Conservation (phyloP, 2,329 filamentous ascomycete genomes). For the Colletotrichum brevisporum region DNA sequence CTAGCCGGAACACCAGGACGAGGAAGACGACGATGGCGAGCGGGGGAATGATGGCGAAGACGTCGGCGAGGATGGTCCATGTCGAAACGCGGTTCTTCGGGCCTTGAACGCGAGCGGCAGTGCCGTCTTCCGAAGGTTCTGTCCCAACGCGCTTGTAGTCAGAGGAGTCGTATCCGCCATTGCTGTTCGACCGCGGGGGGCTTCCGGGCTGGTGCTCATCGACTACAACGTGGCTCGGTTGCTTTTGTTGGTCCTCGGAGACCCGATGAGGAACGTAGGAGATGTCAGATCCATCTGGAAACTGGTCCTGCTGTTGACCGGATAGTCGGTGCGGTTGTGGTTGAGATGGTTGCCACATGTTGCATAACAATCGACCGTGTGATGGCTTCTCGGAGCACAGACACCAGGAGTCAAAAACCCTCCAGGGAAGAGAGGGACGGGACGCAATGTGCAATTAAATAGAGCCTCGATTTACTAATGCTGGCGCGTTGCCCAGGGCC, state of each 20-base stretch:
- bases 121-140: not conserved
- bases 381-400: too few relatives aligned
- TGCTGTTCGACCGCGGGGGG: not conserved
- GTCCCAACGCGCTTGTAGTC: not conserved
- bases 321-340: not conserved
- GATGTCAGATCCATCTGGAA: not conserved
- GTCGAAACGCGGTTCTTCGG: not conserved
- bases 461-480: not conserved
- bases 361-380: not conserved
- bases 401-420: too few relatives aligned
- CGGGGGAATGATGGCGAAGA: slow-evolving; percentile 3
- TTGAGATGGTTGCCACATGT: not conserved
- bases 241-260: not conserved
- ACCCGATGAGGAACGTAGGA: not conserved
- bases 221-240: not conserved
- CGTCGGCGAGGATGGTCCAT: slow-evolving; percentile 4
- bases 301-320: not conserved
- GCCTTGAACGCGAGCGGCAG: not conserved
- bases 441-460: not conserved
- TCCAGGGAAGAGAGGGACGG: not conserved
- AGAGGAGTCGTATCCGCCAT: not conserved
- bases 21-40: slow-evolving; percentile 4
- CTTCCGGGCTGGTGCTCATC: not conserved
- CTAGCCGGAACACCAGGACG: not conserved
- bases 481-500: not conserved